Percentiles rank a stretch among this genome's conserved stretches.
These are phyloP conservation scores for Ustilago nuda DNA, from an alignment of 1,284 basidiomycete species.

Conservation along the genomic window DNA sequence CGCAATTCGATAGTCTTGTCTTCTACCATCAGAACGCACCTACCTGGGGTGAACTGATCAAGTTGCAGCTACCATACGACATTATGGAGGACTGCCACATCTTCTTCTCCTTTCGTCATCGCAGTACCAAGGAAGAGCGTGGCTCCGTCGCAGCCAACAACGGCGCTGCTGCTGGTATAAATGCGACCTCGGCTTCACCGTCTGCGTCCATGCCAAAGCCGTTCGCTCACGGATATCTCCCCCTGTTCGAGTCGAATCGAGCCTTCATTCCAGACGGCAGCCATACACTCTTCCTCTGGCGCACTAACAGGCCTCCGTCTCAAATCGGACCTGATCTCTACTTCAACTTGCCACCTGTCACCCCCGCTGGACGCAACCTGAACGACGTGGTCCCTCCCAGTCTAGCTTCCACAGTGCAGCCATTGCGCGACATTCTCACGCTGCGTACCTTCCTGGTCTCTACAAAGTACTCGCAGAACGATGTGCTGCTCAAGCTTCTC, in stretches of 20 bases:
- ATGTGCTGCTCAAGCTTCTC: conserved; percentile 83
- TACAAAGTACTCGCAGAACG: conserved; percentile 91
- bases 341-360: conserved; percentile 75
- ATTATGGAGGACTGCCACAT: conserved; percentile 85
- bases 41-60: conserved; percentile 92
- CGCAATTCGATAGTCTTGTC: conserved; percentile 88
- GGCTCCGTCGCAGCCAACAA: conserved; percentile 25
- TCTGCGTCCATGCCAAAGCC: conserved; percentile 70
- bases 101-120: conserved; percentile 92
- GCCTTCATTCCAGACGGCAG: conserved; percentile 91
- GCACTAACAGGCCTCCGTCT: conserved; percentile 42
- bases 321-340: conserved; percentile 75
- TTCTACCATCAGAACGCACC: conserved; percentile 72
- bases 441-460: conserved; percentile 92
- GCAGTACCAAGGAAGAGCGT: conserved; percentile 72
- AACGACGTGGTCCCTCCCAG: conserved; percentile 57
- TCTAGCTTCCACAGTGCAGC: conserved; percentile 58
- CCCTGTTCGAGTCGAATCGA: conserved; percentile 81
- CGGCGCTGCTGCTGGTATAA: conserved; percentile 7
- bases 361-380: conserved; percentile 75
- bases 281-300: conserved; percentile 76
- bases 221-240: conserved; percentile 92
- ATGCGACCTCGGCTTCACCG: conserved; percentile 13
- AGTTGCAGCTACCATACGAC: conserved; percentile 80
- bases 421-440: conserved; percentile 77